Conservation (phyloP, 1,139 yeast genomes). For the Candida sp. region DNA sequence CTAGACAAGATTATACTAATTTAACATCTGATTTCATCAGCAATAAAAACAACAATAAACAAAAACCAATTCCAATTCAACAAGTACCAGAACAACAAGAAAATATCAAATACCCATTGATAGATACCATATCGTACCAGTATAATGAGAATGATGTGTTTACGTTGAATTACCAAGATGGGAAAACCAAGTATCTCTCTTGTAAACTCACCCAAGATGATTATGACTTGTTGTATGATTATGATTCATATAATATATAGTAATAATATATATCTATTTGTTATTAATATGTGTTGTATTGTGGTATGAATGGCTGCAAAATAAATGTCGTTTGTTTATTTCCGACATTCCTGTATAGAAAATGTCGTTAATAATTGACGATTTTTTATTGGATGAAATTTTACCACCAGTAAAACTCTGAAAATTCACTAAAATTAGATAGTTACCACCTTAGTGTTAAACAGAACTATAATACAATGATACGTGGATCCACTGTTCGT, state of each 20-base stretch:
- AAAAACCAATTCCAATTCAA: background rate
- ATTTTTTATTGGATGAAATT: background rate
- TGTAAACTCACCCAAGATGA: background rate
- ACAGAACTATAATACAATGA: conserved; percentile 15
- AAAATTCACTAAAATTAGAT: background rate
- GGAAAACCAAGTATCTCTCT: background rate
- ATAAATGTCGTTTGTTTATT: too few relatives aligned
- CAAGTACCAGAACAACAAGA: background rate
- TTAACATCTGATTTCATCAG: conserved; percentile 24
- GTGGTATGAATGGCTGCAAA: too few relatives aligned
- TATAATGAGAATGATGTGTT: background rate
- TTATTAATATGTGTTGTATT: too few relatives aligned
- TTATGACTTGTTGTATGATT: background rate
- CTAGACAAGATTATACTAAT: conserved; percentile 16
- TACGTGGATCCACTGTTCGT: conserved; percentile 37
- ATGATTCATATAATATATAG: background rate
- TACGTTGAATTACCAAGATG: background rate
- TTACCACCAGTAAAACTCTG: background rate
- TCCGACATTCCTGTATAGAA: too few relatives aligned
- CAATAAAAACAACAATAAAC: background rate
- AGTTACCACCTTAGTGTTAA: too few relatives aligned
- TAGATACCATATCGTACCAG: background rate
- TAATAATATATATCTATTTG: too few relatives aligned
- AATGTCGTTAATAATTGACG: background rate
- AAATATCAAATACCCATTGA: too few relatives aligned